phyloP scores from a whole-genome alignment of 2,329 filamentous ascomycete genomes.

The Colletotrichum sp. region DNA sequence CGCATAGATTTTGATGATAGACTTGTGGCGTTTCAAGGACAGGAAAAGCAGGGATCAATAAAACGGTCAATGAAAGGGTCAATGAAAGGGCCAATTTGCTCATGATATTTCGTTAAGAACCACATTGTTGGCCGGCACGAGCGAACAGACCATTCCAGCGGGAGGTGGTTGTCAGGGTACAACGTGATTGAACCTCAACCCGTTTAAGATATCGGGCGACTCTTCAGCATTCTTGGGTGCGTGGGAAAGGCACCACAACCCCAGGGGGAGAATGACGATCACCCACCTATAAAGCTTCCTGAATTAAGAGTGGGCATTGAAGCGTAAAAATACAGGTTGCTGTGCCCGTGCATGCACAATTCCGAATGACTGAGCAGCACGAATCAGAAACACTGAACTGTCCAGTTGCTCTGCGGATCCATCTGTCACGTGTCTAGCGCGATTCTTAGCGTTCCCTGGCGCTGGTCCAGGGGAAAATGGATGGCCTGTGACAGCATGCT shows the following conservation, averaged over 20 bases:
- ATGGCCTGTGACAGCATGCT: slow-evolving; percentile 16
- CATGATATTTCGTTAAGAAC: neutral
- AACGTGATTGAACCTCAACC: neutral
- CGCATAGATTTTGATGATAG: neutral
- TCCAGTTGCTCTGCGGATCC: neutral
- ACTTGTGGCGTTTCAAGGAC: neutral
- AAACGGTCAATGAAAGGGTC: no score
- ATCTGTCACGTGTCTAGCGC: neutral
- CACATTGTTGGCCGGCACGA: neutral
- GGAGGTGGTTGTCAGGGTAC: neutral
- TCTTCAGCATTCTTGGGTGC: neutral
- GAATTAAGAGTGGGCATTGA: neutral
- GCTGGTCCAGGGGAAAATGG: neutral
- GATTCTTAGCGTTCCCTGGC: neutral
- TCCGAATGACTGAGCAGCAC: neutral
- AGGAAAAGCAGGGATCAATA: neutral
- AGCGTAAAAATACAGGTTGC: neutral
- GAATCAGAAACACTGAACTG: neutral
- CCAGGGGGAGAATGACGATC: neutral
- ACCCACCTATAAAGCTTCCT: neutral
- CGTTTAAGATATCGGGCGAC: neutral
- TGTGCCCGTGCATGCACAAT: neutral
- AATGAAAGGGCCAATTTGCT: neutral
- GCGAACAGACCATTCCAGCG: neutral
- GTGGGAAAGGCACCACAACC: neutral